Evolutionary conservation across 192 early-diverging fungal genomes (phyloP), one percentile per base, ranked within the genome.

Genomic region (Coemansia sp.): DNA sequence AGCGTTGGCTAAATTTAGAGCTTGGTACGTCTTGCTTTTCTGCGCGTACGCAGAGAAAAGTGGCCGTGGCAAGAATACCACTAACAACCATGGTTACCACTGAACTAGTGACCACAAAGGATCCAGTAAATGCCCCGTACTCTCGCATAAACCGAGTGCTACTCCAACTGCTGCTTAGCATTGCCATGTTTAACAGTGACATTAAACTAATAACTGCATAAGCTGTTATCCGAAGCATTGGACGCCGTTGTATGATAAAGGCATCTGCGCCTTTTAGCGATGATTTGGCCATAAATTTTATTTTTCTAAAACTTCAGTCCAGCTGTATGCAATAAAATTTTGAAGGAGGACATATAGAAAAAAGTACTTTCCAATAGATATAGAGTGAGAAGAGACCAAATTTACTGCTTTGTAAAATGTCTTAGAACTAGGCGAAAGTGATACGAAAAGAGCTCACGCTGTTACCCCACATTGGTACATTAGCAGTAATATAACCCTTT

Each of bases 141-240:
- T 68, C 58, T 2, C 73, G 73, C 78, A 81, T 81, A 60, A 81
- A 81, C 63, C 34, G 30, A 0, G 72, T 54, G 48, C 58, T 75
- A 63, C 60, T 63, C 78, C 78, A 81, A 57, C 66, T 73, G 66
- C 65, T 71, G 56, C 73, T 58, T 1, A 73, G 51, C 72, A 81
- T 71, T 7, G 55, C 62, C 56, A 76, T 31, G 60, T 81, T 69
- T 14, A 75, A 25, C 19, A 73, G 47, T 22, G 69, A 62, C 69
- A 74, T 68, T 22, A 81, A 34, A 18, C 57, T 44, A n/a, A 81
- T 66, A 3, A 38, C 32, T 4, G 31, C 48, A 27, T 75, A 81
- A 3, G 63, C 49, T 3, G 52, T 27, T 6, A 65, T 53, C 4
- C 73, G 73, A 44, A 81, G 32, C 21, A 64, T 64, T 21, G 73